phyloP scores from a whole-genome alignment of 2,329 filamentous ascomycete genomes.

The Xylaria hypoxylon region DNA sequence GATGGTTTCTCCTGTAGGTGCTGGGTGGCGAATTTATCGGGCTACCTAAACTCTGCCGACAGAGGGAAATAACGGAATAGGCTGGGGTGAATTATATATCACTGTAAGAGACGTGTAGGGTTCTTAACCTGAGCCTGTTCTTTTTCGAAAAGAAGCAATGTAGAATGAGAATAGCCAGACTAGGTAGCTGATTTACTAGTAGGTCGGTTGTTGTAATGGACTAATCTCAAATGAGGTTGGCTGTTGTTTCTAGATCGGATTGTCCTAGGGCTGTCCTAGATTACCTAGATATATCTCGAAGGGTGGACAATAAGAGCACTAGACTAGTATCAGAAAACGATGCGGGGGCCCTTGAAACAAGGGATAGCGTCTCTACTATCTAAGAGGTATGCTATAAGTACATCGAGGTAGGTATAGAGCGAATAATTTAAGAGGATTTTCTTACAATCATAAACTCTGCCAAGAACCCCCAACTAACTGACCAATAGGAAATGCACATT shows the following conservation, averaged over 20 bases:
- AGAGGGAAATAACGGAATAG: neutral
- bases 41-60: neutral
- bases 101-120: neutral
- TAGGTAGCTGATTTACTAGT: neutral
- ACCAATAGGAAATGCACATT: too few relatives aligned
- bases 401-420: too few relatives aligned
- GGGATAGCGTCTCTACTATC: neutral
- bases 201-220: slow-evolving; percentile 1
- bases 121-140: neutral
- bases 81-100: neutral
- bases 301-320: neutral
- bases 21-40: neutral
- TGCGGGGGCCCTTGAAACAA: slow-evolving; percentile 8
- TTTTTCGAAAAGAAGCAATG: slow-evolving; percentile 14
- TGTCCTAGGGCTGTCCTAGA: too few relatives aligned
- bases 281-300: slow-evolving; percentile 4
- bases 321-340: neutral
- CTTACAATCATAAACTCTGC: neutral
- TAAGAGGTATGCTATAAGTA: neutral
- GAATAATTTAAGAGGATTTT: neutral
- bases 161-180: slow-evolving; percentile 1
- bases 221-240: slow-evolving; percentile 9
- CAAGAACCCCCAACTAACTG: neutral
- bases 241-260: neutral
- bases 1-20: neutral